Conservation (phyloP, 176 grass and related monocot species). For the Eleusine coracana region DNA sequence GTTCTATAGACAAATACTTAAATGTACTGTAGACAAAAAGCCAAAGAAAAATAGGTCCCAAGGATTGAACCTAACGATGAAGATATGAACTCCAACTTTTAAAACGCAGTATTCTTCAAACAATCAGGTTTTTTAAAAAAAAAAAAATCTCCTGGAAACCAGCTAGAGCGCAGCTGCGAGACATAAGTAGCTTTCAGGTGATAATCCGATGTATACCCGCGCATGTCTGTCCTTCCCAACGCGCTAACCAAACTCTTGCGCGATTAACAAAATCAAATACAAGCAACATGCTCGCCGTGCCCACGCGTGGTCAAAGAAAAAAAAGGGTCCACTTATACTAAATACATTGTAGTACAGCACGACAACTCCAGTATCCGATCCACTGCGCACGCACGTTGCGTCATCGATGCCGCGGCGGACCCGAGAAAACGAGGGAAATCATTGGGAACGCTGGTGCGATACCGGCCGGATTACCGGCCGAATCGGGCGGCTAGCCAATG, state of each 20-base stretch:
- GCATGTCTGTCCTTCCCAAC: not conserved
- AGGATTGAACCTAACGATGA: too few species aligned
- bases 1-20: too few species aligned
- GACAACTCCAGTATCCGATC: not conserved
- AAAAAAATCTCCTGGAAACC: too few species aligned
- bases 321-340: not conserved
- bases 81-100: too few species aligned
- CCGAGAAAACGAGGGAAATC: not conserved
- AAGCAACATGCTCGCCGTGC: not conserved
- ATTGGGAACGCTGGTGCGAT: not conserved
- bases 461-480: constrained; percentile 11
- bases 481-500: not conserved
- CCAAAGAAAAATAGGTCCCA: too few species aligned
- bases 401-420: constrained; percentile 13
- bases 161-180: not conserved
- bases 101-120: too few species aligned
- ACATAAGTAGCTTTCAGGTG: constrained; percentile 10
- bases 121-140: too few species aligned
- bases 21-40: too few species aligned
- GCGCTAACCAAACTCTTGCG: not conserved
- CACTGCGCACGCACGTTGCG: not conserved
- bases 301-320: constrained; percentile 10
- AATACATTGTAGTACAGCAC: not conserved
- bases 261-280: not conserved
- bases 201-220: not conserved